Evolutionary conservation across 805 yeast genomes (phyloP), one percentile per base, ranked within the genome.

Genomic region (Candida chilensis): DNA sequence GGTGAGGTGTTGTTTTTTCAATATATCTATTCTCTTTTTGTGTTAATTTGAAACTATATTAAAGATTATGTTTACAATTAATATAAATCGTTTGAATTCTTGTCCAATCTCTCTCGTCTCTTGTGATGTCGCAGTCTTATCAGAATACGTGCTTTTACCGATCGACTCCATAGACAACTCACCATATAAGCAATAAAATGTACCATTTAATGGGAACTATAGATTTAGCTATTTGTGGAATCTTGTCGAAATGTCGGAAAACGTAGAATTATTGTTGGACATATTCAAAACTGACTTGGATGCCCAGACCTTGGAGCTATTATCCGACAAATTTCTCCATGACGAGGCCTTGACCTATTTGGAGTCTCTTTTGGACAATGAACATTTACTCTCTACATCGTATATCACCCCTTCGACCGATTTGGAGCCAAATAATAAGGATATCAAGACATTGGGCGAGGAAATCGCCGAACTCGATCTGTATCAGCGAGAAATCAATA

Each of bases 391-490:
- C 47, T 36, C 77, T 47, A 42, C 75, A 41, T 41, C 50, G 30
- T 39, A 55, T 54, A 37, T 71, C 49, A 42, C 69, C 47, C 44
- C 66, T 54, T 1, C 62, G 56, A 18, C 62, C 38, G 12, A 37
- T 20, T 31, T 25, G 16, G 30, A n/a, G n/a, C n/a, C 29, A 27
- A 18, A 17, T 5, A 29, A 27, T 13, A 12, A 17, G 13, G 26
- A 37, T 29, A 39, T 40, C 36, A 44, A 49, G 29, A 67, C 76
- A 0, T 40, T 75, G 20, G 71, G 75, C 1, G 85, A 79, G 39
- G 87, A 78, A 44, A 76, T 81, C 26, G 88, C 88, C 0, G 90
- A 81, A 43, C 50, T 79, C 20, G 86, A 79, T 40, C 69, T 72
- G 17, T 38, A 59, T n/a, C 72, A 71, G 37, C 52, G 76, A 14